Conservation (phyloP, 169 alveolate species). For the Plasmodium chabaudi region DNA sequence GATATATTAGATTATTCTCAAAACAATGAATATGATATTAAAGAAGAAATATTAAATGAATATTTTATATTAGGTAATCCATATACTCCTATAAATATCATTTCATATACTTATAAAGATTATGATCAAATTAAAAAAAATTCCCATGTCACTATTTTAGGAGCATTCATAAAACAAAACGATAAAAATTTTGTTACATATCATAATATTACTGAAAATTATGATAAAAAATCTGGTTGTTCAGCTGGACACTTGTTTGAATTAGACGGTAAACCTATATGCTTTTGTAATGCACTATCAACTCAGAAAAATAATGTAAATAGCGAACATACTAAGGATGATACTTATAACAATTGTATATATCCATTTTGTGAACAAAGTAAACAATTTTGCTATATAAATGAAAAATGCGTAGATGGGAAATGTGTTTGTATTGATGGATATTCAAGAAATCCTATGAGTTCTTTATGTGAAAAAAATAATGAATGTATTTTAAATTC, state of each 20-base stretch:
- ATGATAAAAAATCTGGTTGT: constrained; percentile 10
- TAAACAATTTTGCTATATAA: constrained; percentile 48
- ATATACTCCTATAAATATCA: constrained; percentile 61
- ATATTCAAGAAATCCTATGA: constrained; percentile 74
- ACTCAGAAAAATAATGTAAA: not conserved
- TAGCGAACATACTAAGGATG: not conserved
- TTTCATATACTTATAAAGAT: constrained; percentile 33
- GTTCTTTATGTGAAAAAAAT: constrained; percentile 67
- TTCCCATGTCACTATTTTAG: constrained; percentile 41
- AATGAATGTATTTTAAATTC: constrained; percentile 52
- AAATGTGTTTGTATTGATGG: constrained; percentile 70
- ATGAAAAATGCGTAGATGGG: constrained; percentile 71
- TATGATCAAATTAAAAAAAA: constrained; percentile 55
- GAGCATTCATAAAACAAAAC: constrained; percentile 44
- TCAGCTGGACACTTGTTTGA: constrained; percentile 33
- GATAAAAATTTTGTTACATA: constrained; percentile 28
- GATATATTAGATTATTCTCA: constrained; percentile 48
- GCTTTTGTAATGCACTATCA: constrained; percentile 42
- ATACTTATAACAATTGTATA: constrained; percentile 9
- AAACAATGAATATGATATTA: constrained; percentile 70
- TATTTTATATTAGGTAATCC: constrained; percentile 72
- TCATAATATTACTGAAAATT: constrained; percentile 7
- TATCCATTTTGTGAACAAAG: constrained; percentile 63
- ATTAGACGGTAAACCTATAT: constrained; percentile 23
- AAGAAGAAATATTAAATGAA: constrained; percentile 72